Percentiles rank a stretch among this genome's conserved stretches.
Evolutionary conservation across 805 yeast genomes (phyloP).

Genomic region (Saccharomycopsis malanga): DNA sequence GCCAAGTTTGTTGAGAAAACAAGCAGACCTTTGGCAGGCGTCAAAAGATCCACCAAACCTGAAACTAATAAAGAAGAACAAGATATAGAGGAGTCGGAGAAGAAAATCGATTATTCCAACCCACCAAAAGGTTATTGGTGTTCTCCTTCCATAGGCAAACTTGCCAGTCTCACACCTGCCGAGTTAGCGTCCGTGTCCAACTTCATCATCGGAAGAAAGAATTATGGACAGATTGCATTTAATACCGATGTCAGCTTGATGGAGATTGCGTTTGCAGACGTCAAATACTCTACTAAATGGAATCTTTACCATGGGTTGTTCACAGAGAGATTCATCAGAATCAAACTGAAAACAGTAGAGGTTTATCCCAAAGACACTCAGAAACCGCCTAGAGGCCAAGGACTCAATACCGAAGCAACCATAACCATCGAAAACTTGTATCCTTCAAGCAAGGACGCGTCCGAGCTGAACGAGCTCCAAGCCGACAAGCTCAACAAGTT

Average conservation of each 20-base stretch:
- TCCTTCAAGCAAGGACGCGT: conserved; percentile 33
- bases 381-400: conserved; percentile 59
- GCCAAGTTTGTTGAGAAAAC: not conserved
- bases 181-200: conserved; percentile 50
- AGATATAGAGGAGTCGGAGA: not conserved
- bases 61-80: not conserved
- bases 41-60: not conserved
- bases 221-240: conserved; percentile 63
- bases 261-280: conserved; percentile 34
- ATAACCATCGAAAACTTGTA: conserved; percentile 56
- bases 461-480: conserved; percentile 21
- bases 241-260: conserved; percentile 63
- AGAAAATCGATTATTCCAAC: conserved; percentile 7
- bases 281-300: conserved; percentile 26
- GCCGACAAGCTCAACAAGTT: conserved; percentile 32
- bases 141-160: conserved; percentile 51
- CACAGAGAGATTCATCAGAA: conserved; percentile 10
- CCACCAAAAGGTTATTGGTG: conserved; percentile 57
- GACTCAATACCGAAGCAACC: conserved; percentile 71
- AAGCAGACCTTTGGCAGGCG: not conserved
- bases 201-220: conserved; percentile 62
- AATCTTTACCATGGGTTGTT: conserved; percentile 15
- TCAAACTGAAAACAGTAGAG: conserved; percentile 34
- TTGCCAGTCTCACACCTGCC: conserved; percentile 37
- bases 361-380: conserved; percentile 51